Base-by-base conservation (phyloP, 805 yeast genomes). In the Metahyphopichia silvanorum region DNA sequence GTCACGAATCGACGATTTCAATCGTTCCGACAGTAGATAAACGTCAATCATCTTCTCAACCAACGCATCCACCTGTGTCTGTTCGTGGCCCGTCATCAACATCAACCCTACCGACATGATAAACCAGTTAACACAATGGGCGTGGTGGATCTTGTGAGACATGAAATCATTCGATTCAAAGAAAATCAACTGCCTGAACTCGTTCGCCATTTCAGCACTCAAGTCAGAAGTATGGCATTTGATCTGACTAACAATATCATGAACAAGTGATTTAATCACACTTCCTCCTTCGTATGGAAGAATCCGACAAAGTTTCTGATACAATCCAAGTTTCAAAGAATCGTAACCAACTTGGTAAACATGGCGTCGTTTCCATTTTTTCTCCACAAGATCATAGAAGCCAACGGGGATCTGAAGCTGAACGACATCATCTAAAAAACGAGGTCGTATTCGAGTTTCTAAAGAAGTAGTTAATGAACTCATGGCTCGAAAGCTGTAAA, bases 271-370 rank as follows among this genome's bases (percentile, higher is more conserved):
- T 42, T 63, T 63, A 28, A 63, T 42, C 3, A 49, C 32, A 3
- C 64, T 59, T 0, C 67, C 66, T 5, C 66, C 62, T 4, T 51
- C 56, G 16, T 47, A 40, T 7, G 49, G 43, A 8, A 60, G 33
- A 13, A 51, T 39, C 17, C 52, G 46, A 22, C 53, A 47, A 22
- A 64, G 49, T 38, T 53, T 55, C 35, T 55, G 55, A 44, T 64
- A 64, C 4, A 59, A 44, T 27, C 51, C 52, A 8, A 64, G 47
- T 22, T 60, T 43, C 25, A 64, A 40, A 19, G 56, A 47, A 32
- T 64, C 68, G 22, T 51, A 49, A 5, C 71, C 71, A 10, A 61
- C 37, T 27, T 47, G 44, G 34, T 51, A 55, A n/a, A 63, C 43
- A 37, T 63, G 69, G 28, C 52, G 51, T 30, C 57, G 46, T 25